Evolutionary conservation across 2,329 filamentous ascomycete genomes (phyloP).

Genomic region (Stemphylium lycopersici): DNA sequence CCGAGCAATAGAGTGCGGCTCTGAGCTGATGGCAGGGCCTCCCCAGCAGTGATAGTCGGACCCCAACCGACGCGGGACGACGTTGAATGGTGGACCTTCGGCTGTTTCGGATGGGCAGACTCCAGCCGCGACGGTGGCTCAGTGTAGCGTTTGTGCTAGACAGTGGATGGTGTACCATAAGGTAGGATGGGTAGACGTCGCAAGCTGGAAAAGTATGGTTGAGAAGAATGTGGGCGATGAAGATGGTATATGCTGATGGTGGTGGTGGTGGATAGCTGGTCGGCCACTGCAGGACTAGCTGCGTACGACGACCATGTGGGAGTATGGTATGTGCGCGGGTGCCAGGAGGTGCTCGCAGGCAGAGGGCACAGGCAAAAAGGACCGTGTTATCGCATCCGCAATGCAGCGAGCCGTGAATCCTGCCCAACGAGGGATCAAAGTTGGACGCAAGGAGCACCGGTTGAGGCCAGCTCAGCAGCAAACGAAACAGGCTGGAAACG

Average conservation of each 20-base stretch:
- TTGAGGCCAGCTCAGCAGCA: slow-evolving; percentile 16
- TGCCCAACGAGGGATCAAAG: slow-evolving; percentile 29
- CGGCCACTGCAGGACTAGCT: slow-evolving; percentile 19
- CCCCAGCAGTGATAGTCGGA: slow-evolving; percentile 29
- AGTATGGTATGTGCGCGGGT: slow-evolving; percentile 21
- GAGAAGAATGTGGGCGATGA: slow-evolving; percentile 11
- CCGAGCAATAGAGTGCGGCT: slow-evolving; percentile 46
- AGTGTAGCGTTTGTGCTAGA: slow-evolving; percentile 28
- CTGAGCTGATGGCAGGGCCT: slow-evolving; percentile 38
- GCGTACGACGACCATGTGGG: slow-evolving; percentile 30
- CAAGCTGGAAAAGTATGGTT: slow-evolving; percentile 22
- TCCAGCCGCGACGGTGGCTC: slow-evolving; percentile 33
- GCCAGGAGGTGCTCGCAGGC: slow-evolving; percentile 24
- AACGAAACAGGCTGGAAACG: slow-evolving; percentile 26
- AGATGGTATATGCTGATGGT: slow-evolving; percentile 19
- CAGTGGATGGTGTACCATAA: slow-evolving; percentile 11
- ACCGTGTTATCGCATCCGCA: slow-evolving; percentile 27
- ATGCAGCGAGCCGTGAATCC: slow-evolving; percentile 31
- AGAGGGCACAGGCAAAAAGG: slow-evolving; percentile 26
- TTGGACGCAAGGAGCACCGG: slow-evolving; percentile 7
- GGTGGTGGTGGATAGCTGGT: slow-evolving; percentile 29
- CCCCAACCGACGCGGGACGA: slow-evolving; percentile 33
- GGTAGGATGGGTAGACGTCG: slow-evolving; percentile 14
- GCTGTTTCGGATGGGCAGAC: slow-evolving; percentile 32
- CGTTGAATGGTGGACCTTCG: slow-evolving; percentile 39